Base-by-base conservation (phyloP, 2,329 filamentous ascomycete genomes). In the Colletotrichum sansevieriae region DNA sequence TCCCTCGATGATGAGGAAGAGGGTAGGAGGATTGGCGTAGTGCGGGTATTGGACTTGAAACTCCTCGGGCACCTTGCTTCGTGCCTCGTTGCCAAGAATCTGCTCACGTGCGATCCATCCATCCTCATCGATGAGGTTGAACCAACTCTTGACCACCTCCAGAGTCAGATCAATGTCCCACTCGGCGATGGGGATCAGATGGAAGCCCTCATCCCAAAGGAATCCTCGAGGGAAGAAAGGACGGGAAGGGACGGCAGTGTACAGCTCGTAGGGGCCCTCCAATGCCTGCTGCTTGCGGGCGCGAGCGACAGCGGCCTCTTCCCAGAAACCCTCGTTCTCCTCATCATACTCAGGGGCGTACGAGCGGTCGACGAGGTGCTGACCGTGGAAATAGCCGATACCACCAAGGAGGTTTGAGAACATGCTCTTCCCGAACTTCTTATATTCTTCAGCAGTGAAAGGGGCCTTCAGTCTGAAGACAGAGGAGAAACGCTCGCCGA, bases 71-170 rank as follows among this genome's bases (percentile, higher is more conserved):
- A 99, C 96, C 81, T 98, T 98, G 85, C 92, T 97, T 71, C 95
- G 90, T 54, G 96, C 96, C 82, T 99, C 96, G 2, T 87, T 81
- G 2, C 96, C 96, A 2, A 99, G 87, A 68, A 99, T 98, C 81
- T 98, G 95, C 82, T 99, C 96, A 59, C 96, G 91, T 3, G 91
- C 93, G 76, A 99, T 98, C 96, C 96, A 99, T 62, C 96, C 96
- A 78, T 98, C 94, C 15, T 96, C 92, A 73, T 99, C 96, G 88
- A 98, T 97, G 18, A 97, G 88, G 72, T 91, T 94, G 82, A 97
- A 97, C 96, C 96, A 99, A 80, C 93, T 97, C 81, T 92, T 93
- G 71, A 98, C 88, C 72, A 99, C 94, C 71, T 98, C 94, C 35
- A 92, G 83, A 3, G 93, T 90, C 59, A 98, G 86, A 76, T 98